Conservation (phyloP, 768 basidiomycete genomes). For the Xerocomus spinulosus region DNA sequence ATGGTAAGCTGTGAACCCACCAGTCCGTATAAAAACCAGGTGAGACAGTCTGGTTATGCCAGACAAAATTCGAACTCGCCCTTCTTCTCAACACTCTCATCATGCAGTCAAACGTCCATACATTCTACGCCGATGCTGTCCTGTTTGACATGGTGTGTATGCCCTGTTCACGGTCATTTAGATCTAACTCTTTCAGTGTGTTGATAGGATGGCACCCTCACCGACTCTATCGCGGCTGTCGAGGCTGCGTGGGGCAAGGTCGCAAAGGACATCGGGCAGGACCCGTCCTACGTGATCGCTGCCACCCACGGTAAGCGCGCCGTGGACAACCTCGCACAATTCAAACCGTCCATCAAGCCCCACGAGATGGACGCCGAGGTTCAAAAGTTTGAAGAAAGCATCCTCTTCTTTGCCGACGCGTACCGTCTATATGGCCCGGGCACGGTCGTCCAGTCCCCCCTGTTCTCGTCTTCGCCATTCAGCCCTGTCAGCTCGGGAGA, state of each 20-base stretch:
- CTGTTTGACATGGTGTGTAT: constrained; percentile 62
- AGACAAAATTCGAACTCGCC: constrained; percentile 14
- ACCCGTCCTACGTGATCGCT: constrained; percentile 62
- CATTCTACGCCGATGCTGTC: constrained; percentile 53
- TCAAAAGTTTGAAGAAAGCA: constrained; percentile 57
- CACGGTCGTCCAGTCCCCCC: constrained; percentile 26
- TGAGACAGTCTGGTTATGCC: not conserved
- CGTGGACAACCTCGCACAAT: constrained; percentile 63
- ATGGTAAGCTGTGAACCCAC: constrained; percentile 2
- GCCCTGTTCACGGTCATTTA: constrained; percentile 1
- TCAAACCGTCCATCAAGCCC: constrained; percentile 51
- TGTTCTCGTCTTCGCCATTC: constrained; percentile 3
- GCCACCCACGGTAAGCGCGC: constrained; percentile 79
- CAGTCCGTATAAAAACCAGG: constrained; percentile 21
- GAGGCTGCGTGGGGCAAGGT: constrained; percentile 76
- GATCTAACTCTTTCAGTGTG: constrained; percentile 24
- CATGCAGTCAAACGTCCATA: constrained; percentile 27
- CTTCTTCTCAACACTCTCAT: not conserved
- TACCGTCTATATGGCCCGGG: constrained; percentile 42
- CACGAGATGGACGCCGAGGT: constrained; percentile 59
- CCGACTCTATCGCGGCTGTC: constrained; percentile 69
- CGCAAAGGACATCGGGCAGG: constrained; percentile 62
- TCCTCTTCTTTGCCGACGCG: constrained; percentile 64
- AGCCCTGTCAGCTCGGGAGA: constrained; percentile 30
- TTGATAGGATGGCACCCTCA: constrained; percentile 61